Evolutionary conservation across 129 eudicot species (phyloP), one percentile per base, ranked within the genome.

Genomic region (Sambucus nigra): DNA sequence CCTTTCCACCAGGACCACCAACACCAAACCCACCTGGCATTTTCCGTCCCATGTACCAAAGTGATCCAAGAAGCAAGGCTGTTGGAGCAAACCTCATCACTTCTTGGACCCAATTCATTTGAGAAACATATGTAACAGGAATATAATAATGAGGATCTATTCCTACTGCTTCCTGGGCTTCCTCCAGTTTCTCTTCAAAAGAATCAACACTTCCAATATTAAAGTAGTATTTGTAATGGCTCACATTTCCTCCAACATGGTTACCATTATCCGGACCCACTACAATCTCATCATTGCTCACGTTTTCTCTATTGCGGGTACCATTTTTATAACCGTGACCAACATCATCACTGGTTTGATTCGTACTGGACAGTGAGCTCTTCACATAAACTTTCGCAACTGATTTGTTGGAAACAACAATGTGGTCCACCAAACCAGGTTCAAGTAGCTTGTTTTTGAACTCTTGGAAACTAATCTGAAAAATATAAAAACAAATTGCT

Each of bases 391-490:
- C 87, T 64, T 80, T 76, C 18, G 88, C 94, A 14, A 80, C 76
- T 0, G 84, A 80, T 55, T 73, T 84, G 49, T 80, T 72, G 14
- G 75, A 33, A 33, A 84, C 80, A 57, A 74, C 81, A 45, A 86
- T 67, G 64, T 55, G 95, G 61, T 86, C 95, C 27, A 86, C 95
- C 41, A 86, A 66, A 31, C 95, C 91, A 48, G 87, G 89, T 68
- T 80, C 89, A 31, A 85, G 89, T 53, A 85, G 76, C 72, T 77
- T 70, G 47, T 63, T 80, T 59, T 68, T 86, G 68, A 86, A 86
- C 79, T 86, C 95, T 74, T 86, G 91, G 66, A 86, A 86, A 72
- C 91, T 86, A 50, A 81, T 86, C 95, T 86, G 83, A 53, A 68
- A 21, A 51, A 47, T 31, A 42, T 20, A 44, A 9, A 7, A 7